A percentile compares a stretch with the other conserved stretches of the same genome.
phyloP scores from a whole-genome alignment of 371 early-diverging fungal genomes.

The Coemansia sp. region DNA sequence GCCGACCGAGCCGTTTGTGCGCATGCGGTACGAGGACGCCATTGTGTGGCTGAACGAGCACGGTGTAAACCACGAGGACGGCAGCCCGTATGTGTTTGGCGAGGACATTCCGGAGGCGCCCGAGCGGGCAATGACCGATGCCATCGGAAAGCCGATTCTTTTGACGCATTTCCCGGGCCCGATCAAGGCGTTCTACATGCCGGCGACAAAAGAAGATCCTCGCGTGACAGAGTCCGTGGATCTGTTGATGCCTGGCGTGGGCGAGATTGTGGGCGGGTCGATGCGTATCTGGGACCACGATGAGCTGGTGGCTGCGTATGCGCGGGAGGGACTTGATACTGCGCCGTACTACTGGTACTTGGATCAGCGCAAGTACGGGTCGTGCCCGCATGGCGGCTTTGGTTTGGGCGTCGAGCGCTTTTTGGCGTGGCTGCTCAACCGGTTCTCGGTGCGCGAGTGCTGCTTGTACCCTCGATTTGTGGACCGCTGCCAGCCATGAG shows the following conservation, averaged over 20 bases:
- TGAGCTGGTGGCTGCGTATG: constrained; percentile 92
- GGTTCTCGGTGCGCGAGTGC: constrained; percentile 91
- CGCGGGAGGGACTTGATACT: constrained; percentile 96
- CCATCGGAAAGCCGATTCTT: constrained; percentile 96
- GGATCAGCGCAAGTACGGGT: constrained; percentile 99
- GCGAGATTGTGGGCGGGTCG: constrained; percentile 99
- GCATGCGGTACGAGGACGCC: constrained; percentile 97
- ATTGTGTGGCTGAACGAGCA: constrained; percentile 94
- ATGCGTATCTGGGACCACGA: constrained; percentile 96
- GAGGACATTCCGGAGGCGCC: constrained; percentile 99
- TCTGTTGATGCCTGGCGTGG: constrained; percentile 98
- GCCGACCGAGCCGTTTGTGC: constrained; percentile 86
- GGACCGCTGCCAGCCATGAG: constrained; percentile 85
- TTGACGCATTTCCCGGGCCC: constrained; percentile 97
- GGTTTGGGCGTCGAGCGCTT: constrained; percentile 99
- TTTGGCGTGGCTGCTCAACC: constrained; percentile 96
- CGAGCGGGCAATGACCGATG: constrained; percentile 97
- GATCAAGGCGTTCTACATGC: constrained; percentile 99
- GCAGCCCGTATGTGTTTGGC: constrained; percentile 86
- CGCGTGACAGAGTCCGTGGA: constrained; percentile 97
- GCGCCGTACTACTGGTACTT: constrained; percentile 99
- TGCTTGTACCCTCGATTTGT: constrained; percentile 96
- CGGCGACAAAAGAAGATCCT: constrained; percentile 77
- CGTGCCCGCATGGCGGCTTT: constrained; percentile 98
- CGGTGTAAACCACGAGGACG: constrained; percentile 87